Conservation (phyloP, 2,329 filamentous ascomycete genomes). For the Fusarium haematococcum region DNA sequence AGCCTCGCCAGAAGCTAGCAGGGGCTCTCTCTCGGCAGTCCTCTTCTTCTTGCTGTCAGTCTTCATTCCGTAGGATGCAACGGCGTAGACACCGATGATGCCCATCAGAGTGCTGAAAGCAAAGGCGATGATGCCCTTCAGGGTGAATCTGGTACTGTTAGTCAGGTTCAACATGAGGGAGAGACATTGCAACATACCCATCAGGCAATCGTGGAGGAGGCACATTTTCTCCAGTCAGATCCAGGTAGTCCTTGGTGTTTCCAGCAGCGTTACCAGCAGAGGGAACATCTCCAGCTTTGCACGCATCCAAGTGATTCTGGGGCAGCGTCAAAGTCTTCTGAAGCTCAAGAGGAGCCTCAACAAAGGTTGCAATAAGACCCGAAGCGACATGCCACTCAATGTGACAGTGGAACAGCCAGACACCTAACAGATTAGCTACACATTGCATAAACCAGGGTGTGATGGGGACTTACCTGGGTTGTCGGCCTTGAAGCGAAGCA, state of each 20-base stretch:
- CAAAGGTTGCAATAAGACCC: conserved; percentile 73
- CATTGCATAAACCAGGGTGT: not conserved
- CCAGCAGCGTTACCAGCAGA: conserved; percentile 79
- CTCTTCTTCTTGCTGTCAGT: conserved; percentile 20
- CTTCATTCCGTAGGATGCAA: conserved; percentile 72
- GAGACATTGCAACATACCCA: conserved; percentile 59
- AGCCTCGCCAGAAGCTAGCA: conserved; percentile 27
- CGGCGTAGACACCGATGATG: conserved; percentile 73
- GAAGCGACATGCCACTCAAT: conserved; percentile 81
- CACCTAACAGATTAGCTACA: conserved; percentile 49
- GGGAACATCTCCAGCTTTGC: conserved; percentile 62
- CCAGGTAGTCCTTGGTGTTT: conserved; percentile 72
- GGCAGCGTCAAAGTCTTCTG: conserved; percentile 73
- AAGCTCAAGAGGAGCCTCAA: conserved; percentile 72
- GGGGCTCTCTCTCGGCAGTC: conserved; percentile 39
- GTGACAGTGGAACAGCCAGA: conserved; percentile 84
- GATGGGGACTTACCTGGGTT: conserved; percentile 66
- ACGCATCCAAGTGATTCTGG: conserved; percentile 67
- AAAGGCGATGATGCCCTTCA: conserved; percentile 78
- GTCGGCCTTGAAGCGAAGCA: conserved; percentile 75
- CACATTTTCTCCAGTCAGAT: conserved; percentile 71
- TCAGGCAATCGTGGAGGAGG: conserved; percentile 68
- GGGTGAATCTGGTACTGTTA: conserved; percentile 65
- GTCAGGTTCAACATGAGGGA: not conserved
- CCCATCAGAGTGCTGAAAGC: conserved; percentile 78